Conservation (phyloP, 306 rosid genomes). For the Fagus sylvatica region DNA sequence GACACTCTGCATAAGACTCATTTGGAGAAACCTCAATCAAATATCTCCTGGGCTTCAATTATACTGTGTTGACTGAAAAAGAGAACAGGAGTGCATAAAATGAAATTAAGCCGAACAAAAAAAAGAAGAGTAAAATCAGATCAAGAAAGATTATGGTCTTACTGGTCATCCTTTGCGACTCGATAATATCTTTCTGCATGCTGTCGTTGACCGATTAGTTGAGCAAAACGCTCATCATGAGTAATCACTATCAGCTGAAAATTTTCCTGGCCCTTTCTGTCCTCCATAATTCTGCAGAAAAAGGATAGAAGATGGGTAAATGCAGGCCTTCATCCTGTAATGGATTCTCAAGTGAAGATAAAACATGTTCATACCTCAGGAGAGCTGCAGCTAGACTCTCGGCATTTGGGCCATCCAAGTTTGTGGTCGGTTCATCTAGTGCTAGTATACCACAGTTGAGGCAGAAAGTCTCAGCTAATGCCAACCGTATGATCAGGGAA, state of each 20-base stretch:
- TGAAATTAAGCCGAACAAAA: not conserved
- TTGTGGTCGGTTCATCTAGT: conserved; percentile 92
- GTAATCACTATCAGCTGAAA: conserved; percentile 94
- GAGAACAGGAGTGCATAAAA: not conserved
- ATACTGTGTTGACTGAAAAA: conserved; percentile 93
- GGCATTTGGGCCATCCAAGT: conserved; percentile 92
- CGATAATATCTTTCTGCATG: conserved; percentile 94
- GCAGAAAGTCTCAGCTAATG: conserved; percentile 95
- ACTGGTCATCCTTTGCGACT: conserved; percentile 88
- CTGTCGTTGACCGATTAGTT: conserved; percentile 89
- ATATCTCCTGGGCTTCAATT: conserved; percentile 91
- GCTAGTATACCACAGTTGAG: conserved; percentile 97
- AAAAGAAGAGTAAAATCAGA: conserved; percentile 15
- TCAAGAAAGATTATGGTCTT: conserved; percentile 30
- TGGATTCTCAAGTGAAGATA: conserved; percentile 18
- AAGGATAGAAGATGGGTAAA: conserved; percentile 21
- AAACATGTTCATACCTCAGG: conserved; percentile 50
- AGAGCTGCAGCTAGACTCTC: conserved; percentile 97
- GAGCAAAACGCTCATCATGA: conserved; percentile 96
- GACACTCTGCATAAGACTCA: not conserved
- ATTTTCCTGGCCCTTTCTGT: conserved; percentile 93
- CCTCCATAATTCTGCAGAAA: conserved; percentile 85
- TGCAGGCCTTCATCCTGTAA: not conserved
- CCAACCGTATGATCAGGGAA: conserved; percentile 91
- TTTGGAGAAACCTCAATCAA: conserved; percentile 54